A percentile compares a stretch with the other conserved stretches of the same genome.
Conservation (phyloP, 768 basidiomycete species). For the Kwoniella shandongensis region DNA sequence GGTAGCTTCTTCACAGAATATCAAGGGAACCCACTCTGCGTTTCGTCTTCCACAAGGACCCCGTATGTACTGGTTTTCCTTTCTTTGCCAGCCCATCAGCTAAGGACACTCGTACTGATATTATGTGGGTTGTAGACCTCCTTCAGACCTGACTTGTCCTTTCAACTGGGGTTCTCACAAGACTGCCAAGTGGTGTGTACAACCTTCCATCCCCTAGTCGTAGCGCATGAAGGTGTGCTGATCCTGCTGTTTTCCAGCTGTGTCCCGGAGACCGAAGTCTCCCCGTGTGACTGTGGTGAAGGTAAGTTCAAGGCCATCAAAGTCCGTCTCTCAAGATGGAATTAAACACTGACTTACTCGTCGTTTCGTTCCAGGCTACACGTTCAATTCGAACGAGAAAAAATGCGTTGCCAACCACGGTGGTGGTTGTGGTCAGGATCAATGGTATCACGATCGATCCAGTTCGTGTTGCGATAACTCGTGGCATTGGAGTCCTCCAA, state of each 20-base stretch:
- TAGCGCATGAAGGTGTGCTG: no score
- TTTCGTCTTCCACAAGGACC: slow-evolving; percentile 23
- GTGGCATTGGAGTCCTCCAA: slow-evolving; percentile 19
- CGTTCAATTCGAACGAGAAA: slow-evolving; percentile 23
- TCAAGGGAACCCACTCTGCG: slow-evolving; percentile 24
- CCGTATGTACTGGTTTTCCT: slow-evolving; percentile 11
- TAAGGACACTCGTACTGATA: no score
- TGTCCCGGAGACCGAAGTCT: slow-evolving; percentile 21
- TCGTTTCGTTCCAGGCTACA: slow-evolving; percentile 21
- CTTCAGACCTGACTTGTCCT: slow-evolving; percentile 14
- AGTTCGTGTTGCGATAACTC: slow-evolving; percentile 26
- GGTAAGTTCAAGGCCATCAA: slow-evolving; percentile 12
- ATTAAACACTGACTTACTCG: background rate
- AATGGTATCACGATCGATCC: slow-evolving; percentile 40
- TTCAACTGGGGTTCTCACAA: slow-evolving; percentile 18
- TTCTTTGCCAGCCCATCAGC: background rate
- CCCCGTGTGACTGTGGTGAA: slow-evolving; percentile 41
- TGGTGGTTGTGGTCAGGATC: slow-evolving; percentile 19
- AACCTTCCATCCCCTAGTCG: no score
- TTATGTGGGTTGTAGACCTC: no score
- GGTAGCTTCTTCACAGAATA: slow-evolving; percentile 33
- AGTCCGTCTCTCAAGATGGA: background rate
- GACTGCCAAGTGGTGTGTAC: slow-evolving; percentile 11
- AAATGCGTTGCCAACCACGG: slow-evolving; percentile 13
- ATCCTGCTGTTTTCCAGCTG: no score